Conservation (phyloP, 148 eudicot genomes). For the Polygonum maritimum region DNA sequence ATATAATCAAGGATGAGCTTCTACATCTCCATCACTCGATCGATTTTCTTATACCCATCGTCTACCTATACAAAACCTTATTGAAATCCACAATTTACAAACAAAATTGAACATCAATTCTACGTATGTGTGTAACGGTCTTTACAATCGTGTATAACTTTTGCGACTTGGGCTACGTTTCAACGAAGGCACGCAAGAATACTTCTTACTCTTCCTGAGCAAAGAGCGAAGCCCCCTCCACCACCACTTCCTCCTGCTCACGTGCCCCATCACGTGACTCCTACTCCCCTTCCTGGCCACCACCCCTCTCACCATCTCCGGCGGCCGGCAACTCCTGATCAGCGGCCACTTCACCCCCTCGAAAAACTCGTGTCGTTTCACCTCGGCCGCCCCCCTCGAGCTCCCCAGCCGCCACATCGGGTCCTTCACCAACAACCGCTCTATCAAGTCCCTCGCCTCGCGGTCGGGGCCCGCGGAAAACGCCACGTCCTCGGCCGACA, state of each 20-base stretch:
- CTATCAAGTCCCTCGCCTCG: conserved; percentile 48
- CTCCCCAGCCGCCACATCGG: conserved; percentile 53
- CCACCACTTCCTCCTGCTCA: conserved; percentile 44
- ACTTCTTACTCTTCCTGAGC: conserved; percentile 29
- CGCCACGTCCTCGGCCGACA: conserved; percentile 30
- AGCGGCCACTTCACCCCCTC: conserved; percentile 73
- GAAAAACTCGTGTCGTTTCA: conserved; percentile 66
- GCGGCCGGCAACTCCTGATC: conserved; percentile 52
- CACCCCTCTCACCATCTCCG: conserved; percentile 52
- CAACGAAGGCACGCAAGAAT: not conserved
- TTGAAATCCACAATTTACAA: not conserved
- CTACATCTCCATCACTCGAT: not conserved
- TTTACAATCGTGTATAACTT: not conserved
- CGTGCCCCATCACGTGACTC: conserved; percentile 14
- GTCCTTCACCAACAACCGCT: conserved; percentile 47
- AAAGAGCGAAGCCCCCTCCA: conserved; percentile 41
- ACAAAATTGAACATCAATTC: not conserved
- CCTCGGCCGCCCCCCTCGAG: conserved; percentile 61
- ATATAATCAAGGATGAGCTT: no score
- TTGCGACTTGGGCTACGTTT: not conserved
- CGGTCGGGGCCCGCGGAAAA: conserved; percentile 9
- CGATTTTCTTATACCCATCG: not conserved
- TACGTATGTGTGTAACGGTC: not conserved
- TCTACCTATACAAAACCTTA: not conserved
- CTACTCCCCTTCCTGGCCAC: conserved; percentile 6